A percentile compares a stretch with the other conserved stretches of the same genome.
Evolutionary conservation across 768 basidiomycete species (phyloP).

Genomic region (Termitomyces sp.): DNA sequence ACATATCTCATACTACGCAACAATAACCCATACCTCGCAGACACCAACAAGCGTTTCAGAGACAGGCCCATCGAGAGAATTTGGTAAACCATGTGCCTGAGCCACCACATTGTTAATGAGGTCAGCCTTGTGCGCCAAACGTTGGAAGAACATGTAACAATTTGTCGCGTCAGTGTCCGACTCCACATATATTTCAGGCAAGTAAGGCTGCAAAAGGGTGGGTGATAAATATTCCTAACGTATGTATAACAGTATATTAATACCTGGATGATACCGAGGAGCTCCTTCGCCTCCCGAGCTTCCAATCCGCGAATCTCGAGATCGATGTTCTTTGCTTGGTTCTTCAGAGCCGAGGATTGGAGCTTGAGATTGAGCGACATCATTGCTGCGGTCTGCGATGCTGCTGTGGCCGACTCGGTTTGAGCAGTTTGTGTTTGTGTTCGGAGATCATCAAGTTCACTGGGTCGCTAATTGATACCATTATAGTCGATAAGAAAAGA

Average conservation of each 20-base stretch:
- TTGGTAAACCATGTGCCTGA: slow-evolving; percentile 78
- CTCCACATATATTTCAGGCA: slow-evolving; percentile 88
- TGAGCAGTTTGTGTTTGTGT: slow-evolving; percentile 83
- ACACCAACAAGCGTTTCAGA: slow-evolving; percentile 89
- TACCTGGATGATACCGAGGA: slow-evolving; percentile 82
- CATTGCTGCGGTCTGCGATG: slow-evolving; percentile 87
- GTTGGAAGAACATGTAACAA: slow-evolving; percentile 90
- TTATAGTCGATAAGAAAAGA: background rate
- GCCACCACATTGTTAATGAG: slow-evolving; percentile 80
- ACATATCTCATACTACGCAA: background rate
- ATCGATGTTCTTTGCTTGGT: slow-evolving; percentile 85
- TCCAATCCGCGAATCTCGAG: slow-evolving; percentile 85
- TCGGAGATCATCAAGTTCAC: slow-evolving; percentile 82
- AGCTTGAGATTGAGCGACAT: slow-evolving; percentile 94
- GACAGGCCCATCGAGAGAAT: slow-evolving; percentile 75
- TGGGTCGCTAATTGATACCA: slow-evolving; percentile 22
- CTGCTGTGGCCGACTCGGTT: slow-evolving; percentile 75
- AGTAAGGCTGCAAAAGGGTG: slow-evolving; percentile 63
- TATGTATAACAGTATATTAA: background rate
- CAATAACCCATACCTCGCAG: slow-evolving; percentile 66
- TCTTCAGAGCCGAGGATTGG: slow-evolving; percentile 86
- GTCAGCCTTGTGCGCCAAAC: slow-evolving; percentile 82
- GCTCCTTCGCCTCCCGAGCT: slow-evolving; percentile 74
- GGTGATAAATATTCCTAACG: background rate
- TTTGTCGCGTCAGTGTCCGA: slow-evolving; percentile 84